Percentiles rank a stretch among this genome's conserved stretches.
Conservation (phyloP, 371 early-diverging fungal genomes). For the Mucor sp. region DNA sequence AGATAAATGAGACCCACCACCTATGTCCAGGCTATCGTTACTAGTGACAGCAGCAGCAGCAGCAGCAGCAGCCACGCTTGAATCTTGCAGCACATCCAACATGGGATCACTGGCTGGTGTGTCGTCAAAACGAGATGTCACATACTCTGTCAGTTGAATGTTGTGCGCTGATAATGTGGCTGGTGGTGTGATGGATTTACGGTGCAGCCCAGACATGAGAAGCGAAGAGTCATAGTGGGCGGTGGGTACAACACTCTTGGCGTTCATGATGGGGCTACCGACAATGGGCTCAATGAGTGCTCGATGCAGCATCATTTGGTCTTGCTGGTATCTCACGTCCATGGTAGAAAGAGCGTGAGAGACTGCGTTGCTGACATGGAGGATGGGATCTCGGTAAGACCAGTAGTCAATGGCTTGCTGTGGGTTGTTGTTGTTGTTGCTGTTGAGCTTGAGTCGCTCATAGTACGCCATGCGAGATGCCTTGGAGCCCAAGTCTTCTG, state of each 20-base stretch:
- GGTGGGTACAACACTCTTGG: conserved; percentile 22
- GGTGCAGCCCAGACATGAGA: background rate
- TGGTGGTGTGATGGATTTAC: conserved; percentile 1
- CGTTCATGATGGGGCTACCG: conserved; percentile 33
- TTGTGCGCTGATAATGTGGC: background rate
- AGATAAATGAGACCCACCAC: conserved; percentile 4
- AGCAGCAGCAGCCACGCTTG: too few species aligned
- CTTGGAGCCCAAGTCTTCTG: conserved; percentile 41
- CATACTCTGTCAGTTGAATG: conserved; percentile 4
- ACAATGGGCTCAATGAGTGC: conserved; percentile 25
- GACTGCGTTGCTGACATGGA: conserved; percentile 8
- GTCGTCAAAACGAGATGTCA: background rate
- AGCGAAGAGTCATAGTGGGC: background rate
- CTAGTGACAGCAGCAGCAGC: background rate
- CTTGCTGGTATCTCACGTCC: conserved; percentile 22
- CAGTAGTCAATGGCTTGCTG: conserved; percentile 18
- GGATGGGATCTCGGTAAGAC: conserved; percentile 16
- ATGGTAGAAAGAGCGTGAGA: conserved; percentile 18
- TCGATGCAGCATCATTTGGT: conserved; percentile 20
- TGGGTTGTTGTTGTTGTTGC: too few species aligned
- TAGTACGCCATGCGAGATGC: conserved; percentile 34
- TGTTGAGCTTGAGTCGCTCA: background rate
- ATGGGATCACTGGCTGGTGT: too few species aligned
- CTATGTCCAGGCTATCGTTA: background rate
- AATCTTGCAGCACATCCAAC: background rate